A percentile compares a stretch with the other conserved stretches of the same genome.
Evolutionary conservation across 2,329 filamentous ascomycete genomes (phyloP).

Genomic region (Colletotrichum euphorbiae): DNA sequence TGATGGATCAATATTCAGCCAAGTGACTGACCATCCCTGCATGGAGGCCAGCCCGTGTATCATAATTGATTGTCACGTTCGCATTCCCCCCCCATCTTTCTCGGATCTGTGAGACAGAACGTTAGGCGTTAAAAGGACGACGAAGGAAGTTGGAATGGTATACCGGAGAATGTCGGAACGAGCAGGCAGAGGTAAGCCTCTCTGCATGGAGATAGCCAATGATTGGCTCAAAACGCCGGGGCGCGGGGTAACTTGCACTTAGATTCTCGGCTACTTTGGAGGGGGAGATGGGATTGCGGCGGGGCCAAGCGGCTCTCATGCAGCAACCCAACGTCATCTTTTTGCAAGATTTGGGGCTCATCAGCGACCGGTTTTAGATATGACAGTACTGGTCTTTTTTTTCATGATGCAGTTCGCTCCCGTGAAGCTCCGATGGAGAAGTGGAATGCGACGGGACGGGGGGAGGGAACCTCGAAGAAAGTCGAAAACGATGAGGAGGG

Average conservation of each 20-base stretch:
- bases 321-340: slow-evolving; percentile 39
- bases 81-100: neutral
- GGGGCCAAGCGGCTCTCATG: slow-evolving; percentile 39
- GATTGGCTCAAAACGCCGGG: slow-evolving; percentile 21
- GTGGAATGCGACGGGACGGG: neutral
- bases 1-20: slow-evolving; percentile 27
- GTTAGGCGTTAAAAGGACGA: neutral
- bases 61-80: neutral
- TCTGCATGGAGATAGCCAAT: slow-evolving; percentile 10
- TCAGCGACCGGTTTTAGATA: neutral
- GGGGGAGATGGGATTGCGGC: slow-evolving; percentile 1
- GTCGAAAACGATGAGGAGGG: neutral
- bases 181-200: slow-evolving; percentile 22
- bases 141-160: slow-evolving; percentile 14
- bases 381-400: neutral
- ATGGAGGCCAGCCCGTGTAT: neutral
- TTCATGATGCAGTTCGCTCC: slow-evolving; percentile 6
- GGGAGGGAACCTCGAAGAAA: neutral
- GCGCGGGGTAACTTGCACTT: slow-evolving; percentile 33
- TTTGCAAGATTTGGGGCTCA: slow-evolving; percentile 32
- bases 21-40: neutral
- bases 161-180: slow-evolving; percentile 38
- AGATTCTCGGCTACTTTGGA: slow-evolving; percentile 23
- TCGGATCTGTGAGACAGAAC: neutral
- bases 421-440: slow-evolving; percentile 36